These are phyloP conservation scores for Mucor plumbeus DNA, from an alignment of 371 early-diverging fungal genomes.

Conservation along the genomic window DNA sequence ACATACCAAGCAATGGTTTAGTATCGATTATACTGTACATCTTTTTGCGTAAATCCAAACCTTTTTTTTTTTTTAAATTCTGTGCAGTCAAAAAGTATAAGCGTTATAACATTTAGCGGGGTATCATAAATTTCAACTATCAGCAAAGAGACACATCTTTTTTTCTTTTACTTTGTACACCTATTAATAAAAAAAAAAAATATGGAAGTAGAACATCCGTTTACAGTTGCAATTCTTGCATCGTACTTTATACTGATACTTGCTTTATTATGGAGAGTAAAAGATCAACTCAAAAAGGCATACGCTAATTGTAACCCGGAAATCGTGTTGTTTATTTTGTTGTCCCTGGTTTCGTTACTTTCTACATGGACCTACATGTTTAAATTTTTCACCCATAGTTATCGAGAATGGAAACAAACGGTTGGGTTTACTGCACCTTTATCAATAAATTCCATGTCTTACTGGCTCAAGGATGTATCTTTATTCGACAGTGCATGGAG, in stretches of 20 bases:
- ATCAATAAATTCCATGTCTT: conserved; percentile 37
- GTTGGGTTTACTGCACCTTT: neutral
- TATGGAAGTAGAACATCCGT: conserved; percentile 41
- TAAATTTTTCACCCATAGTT: conserved; percentile 40
- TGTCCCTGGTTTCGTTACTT: conserved; percentile 27
- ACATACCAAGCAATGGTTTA: no score
- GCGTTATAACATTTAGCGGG: no score
- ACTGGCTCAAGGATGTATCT: conserved; percentile 45
- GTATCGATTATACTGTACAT: no score
- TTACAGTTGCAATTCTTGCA: conserved; percentile 38
- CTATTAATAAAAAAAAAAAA: neutral
- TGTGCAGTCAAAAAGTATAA: no score
- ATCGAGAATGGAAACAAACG: conserved; percentile 24
- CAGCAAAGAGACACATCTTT: neutral
- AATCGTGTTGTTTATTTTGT: conserved; percentile 15
- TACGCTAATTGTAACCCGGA: neutral
- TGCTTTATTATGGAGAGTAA: conserved; percentile 32
- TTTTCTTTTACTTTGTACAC: neutral
- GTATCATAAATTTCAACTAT: no score
- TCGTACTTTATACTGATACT: conserved; percentile 45
- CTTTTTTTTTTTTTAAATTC: no score
- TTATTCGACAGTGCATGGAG: conserved; percentile 51
- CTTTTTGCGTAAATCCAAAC: no score
- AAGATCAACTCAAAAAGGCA: conserved; percentile 11
- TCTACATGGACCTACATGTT: conserved; percentile 52